Evolutionary conservation across 306 rosid genomes (phyloP).

Genomic region (Oxytropis ochrocephala): DNA sequence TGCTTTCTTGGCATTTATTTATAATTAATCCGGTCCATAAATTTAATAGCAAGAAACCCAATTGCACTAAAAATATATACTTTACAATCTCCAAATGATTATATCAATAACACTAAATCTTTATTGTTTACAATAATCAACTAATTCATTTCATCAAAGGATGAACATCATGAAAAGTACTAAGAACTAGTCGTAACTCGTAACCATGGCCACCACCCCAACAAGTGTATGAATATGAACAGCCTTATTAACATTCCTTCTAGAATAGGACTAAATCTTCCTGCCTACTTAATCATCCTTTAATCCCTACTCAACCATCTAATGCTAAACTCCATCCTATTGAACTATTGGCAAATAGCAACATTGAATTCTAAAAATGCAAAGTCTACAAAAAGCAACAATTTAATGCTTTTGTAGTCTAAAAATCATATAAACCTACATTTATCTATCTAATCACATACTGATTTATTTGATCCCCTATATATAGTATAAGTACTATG

Average conservation of each 20-base stretch:
- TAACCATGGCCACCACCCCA: too few species aligned
- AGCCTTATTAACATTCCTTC: too few species aligned
- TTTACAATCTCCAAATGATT: not conserved
- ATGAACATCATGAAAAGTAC: too few species aligned
- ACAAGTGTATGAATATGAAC: too few species aligned
- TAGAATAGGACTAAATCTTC: too few species aligned
- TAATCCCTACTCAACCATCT: not conserved
- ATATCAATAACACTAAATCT: not conserved
- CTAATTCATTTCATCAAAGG: too few species aligned
- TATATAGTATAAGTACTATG: not conserved
- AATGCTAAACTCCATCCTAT: not conserved
- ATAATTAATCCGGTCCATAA: not conserved
- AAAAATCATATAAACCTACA: not conserved
- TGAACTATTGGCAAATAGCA: not conserved
- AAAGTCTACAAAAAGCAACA: not conserved
- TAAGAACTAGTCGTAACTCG: too few species aligned
- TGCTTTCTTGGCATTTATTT: not conserved
- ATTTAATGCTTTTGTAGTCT: not conserved
- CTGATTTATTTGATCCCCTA: not conserved
- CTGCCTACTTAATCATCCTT: not conserved
- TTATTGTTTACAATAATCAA: too few species aligned
- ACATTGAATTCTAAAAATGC: not conserved
- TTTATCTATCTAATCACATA: not conserved
- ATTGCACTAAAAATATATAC: not conserved
- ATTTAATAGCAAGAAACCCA: not conserved